Percentiles rank a stretch among this genome's conserved stretches.
Evolutionary conservation across 768 basidiomycete species (phyloP).

Genomic region (Cystofilobasidium capitatum): DNA sequence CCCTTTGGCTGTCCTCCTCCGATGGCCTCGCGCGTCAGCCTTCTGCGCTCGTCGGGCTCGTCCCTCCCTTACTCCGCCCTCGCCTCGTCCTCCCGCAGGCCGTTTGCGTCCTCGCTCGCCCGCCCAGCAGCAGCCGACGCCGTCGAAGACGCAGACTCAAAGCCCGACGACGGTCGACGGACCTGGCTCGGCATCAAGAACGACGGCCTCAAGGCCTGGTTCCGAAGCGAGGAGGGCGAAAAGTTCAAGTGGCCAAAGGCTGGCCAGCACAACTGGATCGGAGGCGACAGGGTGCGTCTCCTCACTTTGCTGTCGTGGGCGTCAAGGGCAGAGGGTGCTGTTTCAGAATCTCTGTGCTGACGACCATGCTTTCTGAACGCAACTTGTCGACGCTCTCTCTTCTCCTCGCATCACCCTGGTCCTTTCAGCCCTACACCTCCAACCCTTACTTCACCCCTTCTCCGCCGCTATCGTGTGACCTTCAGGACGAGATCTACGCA

Average conservation of each 20-base stretch:
- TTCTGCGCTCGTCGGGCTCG: neutral
- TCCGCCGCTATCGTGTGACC: slow-evolving; percentile 23
- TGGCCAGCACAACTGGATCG: slow-evolving; percentile 18
- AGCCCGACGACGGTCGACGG: neutral
- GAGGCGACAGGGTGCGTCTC: slow-evolving; percentile 23
- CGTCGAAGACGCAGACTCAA: neutral
- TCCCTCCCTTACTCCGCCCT: neutral
- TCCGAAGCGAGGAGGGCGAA: neutral
- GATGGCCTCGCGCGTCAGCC: neutral
- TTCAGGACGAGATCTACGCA: slow-evolving; percentile 23
- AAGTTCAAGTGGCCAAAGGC: slow-evolving; percentile 22
- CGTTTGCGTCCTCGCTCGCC: neutral
- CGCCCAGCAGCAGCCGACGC: neutral
- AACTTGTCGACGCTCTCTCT: neutral
- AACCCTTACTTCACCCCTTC: slow-evolving; percentile 25
- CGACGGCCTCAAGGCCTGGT: neutral
- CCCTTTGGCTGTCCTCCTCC: no score
- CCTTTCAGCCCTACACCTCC: slow-evolving; percentile 14
- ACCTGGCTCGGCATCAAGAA: slow-evolving; percentile 1
- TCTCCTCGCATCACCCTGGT: neutral
- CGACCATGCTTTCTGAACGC: no score
- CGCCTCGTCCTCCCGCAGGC: neutral
- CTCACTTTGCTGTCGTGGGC: neutral
- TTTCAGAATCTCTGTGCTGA: no score
- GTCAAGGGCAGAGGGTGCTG: no score